Evolutionary conservation across 2,329 filamentous ascomycete species (phyloP), one percentile per base, ranked within the genome.

Genomic region (Sclerotiophoma versabilis): DNA sequence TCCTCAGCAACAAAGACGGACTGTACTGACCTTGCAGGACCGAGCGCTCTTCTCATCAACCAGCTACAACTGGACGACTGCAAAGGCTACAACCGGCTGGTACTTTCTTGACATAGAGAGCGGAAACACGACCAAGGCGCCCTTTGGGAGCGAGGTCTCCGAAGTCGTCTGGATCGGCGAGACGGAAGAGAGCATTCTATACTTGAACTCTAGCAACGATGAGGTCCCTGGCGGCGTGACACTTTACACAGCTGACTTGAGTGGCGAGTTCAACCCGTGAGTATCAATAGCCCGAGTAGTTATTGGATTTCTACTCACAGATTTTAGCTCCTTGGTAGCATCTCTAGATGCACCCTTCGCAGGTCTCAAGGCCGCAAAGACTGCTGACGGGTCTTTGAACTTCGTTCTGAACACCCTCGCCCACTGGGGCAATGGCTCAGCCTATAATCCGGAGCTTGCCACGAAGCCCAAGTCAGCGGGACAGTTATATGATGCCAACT

Each of bases 401-500:
- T 80, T 83, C 56, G 75, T 83, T 5, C 69, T 82, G 4, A 79
- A 80, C 12, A 87, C 85, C 14, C 77, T 87, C 53, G 86, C 89
- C 0, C 88, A 86, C 9, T 82, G 64, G 49, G 64, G 86, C 5
- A 83, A 87, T 34, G 93, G 91, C 5, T 79, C 84, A 2, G 82
- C 93, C 26, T 88, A 88, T 76, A 90, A 89, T 70, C 79, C 84
- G 7, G 81, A 86, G 36, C 78, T 82, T 5, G 86, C 84, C 19
- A 77, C 82, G 47, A 83, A 84, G 63, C 79, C 84, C 1, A 76
- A 82, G 23, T 88, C 86, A 30, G 83, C 84, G 2, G 91, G 85
- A 22, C 87, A 85, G 66, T 81, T 92, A 20, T 95, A 95, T 71
- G 84, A 86, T 25, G 85, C 83, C 47, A 84, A 92, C 39, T 95